Conservation (phyloP, 148 eudicot species). For the Amaranthus cruentus region DNA sequence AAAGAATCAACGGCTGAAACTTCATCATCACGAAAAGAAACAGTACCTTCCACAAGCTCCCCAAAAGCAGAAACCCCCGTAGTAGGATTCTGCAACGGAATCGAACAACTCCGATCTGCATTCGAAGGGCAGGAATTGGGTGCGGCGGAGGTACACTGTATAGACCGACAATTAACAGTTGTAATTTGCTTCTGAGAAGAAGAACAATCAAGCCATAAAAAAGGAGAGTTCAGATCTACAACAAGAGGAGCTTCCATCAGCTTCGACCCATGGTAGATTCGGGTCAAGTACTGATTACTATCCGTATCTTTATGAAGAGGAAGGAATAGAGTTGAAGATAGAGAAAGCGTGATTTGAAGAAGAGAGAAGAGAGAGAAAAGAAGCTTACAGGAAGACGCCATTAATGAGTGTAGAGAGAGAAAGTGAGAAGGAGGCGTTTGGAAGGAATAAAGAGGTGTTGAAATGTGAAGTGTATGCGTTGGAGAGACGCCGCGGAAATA, state of each 20-base stretch:
- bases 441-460: background rate
- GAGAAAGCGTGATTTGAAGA: constrained; percentile 1
- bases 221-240: constrained; percentile 48
- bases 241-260: constrained; percentile 23
- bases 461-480: constrained; percentile 7
- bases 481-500: constrained; percentile 22
- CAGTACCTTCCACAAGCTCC: constrained; percentile 35
- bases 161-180: constrained; percentile 33
- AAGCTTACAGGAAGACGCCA: background rate
- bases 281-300: constrained; percentile 40
- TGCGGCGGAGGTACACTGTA: constrained; percentile 43
- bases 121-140: background rate
- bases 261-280: constrained; percentile 18
- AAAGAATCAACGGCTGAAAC: constrained; percentile 24
- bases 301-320: constrained; percentile 35
- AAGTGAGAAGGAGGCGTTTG: background rate
- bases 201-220: constrained; percentile 26
- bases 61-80: constrained; percentile 22
- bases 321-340: constrained; percentile 28
- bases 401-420: background rate
- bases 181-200: constrained; percentile 17
- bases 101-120: constrained; percentile 19
- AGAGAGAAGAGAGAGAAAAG: constrained; percentile 3
- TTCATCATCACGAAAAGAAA: constrained; percentile 19
- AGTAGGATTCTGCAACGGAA: constrained; percentile 28